Evolutionary conservation across 2,329 filamentous ascomycete genomes (phyloP).

Genomic region (Ceratocystiopsis sp.): DNA sequence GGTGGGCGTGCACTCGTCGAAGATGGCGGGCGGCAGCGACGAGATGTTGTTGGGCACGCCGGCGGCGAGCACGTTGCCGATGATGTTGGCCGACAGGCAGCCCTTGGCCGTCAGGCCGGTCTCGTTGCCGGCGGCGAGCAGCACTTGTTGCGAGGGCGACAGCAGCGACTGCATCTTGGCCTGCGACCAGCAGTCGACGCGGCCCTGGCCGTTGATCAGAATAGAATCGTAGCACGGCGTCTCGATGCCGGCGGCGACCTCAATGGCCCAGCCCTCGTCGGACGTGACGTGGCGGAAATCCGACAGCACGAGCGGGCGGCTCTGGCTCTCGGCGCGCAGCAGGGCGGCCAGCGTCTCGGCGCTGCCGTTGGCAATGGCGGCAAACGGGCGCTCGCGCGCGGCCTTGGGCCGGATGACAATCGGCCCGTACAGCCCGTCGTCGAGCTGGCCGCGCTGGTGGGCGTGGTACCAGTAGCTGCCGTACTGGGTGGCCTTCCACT

Average conservation of each 20-base stretch:
- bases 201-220: conserved; percentile 44
- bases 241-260: conserved; percentile 27
- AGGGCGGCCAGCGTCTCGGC: conserved; percentile 24
- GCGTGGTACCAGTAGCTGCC: conserved; percentile 47
- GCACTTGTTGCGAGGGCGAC: conserved; percentile 15
- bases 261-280: conserved; percentile 15
- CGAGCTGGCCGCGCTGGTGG: conserved; percentile 35
- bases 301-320: conserved; percentile 31
- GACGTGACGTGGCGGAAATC: conserved; percentile 41
- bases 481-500: conserved; percentile 36
- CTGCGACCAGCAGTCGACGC: conserved; percentile 30
- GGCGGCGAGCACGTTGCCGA: conserved; percentile 17
- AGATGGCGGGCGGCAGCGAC: conserved; percentile 24
- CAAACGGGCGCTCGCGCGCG: conserved; percentile 26
- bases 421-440: conserved; percentile 42
- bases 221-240: conserved; percentile 42
- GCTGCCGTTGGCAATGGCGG: conserved; percentile 26
- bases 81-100: conserved; percentile 23
- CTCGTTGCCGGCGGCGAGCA: conserved; percentile 15
- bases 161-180: conserved; percentile 24
- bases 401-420: conserved; percentile 29
- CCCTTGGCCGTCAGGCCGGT: conserved; percentile 24
- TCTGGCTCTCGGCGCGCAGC: conserved; percentile 27
- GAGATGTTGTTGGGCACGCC: conserved; percentile 15
- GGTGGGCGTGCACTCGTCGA: conserved; percentile 30